A percentile compares a stretch with the other conserved stretches of the same genome.
These are phyloP conservation scores for Apophysomyces variabilis DNA, from an alignment of 371 early-diverging fungal species.

Conservation along the genomic window DNA sequence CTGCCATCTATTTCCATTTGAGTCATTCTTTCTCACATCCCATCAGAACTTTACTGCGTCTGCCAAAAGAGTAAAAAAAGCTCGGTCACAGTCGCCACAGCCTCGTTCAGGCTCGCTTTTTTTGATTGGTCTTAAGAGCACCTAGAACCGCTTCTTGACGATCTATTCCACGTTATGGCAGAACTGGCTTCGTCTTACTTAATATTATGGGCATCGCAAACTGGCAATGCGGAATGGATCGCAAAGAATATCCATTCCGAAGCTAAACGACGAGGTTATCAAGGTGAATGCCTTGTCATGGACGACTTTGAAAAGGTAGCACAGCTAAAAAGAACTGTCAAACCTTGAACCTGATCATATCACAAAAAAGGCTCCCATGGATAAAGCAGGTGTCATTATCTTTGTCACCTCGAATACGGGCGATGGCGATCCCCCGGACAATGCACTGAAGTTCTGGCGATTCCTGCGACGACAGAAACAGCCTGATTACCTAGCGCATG, in stretches of 20 bases:
- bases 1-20: no score
- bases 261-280: conserved; percentile 73
- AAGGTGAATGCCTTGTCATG: conserved; percentile 63
- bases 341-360: not conserved
- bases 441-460: conserved; percentile 87
- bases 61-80: no score
- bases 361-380: conserved; percentile 30
- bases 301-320: conserved; percentile 75
- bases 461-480: conserved; percentile 71
- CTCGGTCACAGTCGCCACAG: conserved; percentile 1
- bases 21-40: no score
- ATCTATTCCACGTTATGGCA: conserved; percentile 15
- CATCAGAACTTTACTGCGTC: no score
- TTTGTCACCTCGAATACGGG: conserved; percentile 92
- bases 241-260: conserved; percentile 81
- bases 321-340: not conserved
- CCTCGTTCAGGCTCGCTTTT: not conserved
- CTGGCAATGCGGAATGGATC: conserved; percentile 94
- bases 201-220: conserved; percentile 89
- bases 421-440: conserved; percentile 96
- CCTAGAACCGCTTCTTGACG: not conserved
- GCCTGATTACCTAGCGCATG: conserved; percentile 51
- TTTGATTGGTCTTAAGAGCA: not conserved
- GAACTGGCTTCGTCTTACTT: conserved; percentile 36
- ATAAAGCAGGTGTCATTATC: conserved; percentile 65